Conservation (phyloP, 495 filamentous ascomycete species). For the Trichocladium uniseriatum region DNA sequence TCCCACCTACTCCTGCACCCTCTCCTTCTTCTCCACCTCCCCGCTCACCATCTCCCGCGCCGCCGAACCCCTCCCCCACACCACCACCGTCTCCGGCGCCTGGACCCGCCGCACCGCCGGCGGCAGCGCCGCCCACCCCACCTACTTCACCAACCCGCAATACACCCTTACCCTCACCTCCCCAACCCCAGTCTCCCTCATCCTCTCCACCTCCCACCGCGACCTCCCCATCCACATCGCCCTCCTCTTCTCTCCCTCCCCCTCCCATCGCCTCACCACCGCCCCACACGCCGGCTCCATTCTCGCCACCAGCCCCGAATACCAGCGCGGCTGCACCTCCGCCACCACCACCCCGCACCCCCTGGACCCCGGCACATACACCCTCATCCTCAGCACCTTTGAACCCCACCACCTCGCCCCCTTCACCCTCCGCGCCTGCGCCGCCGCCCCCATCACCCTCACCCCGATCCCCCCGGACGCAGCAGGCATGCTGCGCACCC, state of each 20-base stretch:
- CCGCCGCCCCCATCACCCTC: conserved; percentile 45
- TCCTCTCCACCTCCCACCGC: conserved; percentile 53
- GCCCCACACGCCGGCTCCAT: conserved; percentile 71
- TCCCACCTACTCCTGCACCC: conserved; percentile 65
- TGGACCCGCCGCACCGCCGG: conserved; percentile 79
- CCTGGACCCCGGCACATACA: conserved; percentile 65
- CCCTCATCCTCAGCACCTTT: conserved; percentile 80
- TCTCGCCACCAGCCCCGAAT: conserved; percentile 69
- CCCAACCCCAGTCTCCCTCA: conserved; percentile 51
- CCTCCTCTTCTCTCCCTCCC: conserved; percentile 56
- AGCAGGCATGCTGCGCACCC: conserved; percentile 55
- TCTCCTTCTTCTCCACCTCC: conserved; percentile 64
- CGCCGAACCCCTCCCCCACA: conserved; percentile 46
- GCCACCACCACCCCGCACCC: conserved; percentile 40
- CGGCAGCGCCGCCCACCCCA: conserved; percentile 65
- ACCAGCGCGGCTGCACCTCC: conserved; percentile 67
- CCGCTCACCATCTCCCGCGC: conserved; percentile 53
- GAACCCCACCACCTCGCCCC: conserved; percentile 62
- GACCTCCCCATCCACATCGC: conserved; percentile 73
- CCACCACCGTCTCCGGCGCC: conserved; percentile 43
- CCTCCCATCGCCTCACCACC: conserved; percentile 55
- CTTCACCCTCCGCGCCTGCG: conserved; percentile 66
- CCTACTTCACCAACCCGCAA: conserved; percentile 78
- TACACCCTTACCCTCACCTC: conserved; percentile 54
- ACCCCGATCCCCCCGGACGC: conserved; percentile 52